Percentiles rank a stretch among this genome's conserved stretches.
Evolutionary conservation across 768 basidiomycete genomes (phyloP).

Genomic region (Mycena rosella): DNA sequence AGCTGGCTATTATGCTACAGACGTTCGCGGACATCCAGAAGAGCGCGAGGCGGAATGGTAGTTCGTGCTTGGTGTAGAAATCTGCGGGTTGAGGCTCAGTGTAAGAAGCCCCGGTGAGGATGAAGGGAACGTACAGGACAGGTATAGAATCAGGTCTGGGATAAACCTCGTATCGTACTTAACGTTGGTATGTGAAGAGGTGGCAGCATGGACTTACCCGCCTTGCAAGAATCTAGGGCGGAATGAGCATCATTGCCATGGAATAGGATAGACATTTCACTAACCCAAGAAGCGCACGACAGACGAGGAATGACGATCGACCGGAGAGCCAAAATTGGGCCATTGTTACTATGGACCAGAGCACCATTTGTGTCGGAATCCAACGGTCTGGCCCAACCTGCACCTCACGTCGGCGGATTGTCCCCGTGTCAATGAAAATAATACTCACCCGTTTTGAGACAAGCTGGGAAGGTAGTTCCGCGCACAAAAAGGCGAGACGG

Average conservation of each 20-base stretch:
- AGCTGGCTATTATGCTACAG: constrained; percentile 62
- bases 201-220: constrained; percentile 47
- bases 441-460: constrained; percentile 66
- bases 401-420: neutral
- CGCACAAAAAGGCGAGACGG: constrained; percentile 62
- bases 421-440: neutral
- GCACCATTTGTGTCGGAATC: constrained; percentile 71
- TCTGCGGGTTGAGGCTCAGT: constrained; percentile 48
- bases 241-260: neutral
- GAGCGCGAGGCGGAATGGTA: constrained; percentile 66
- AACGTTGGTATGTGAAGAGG: too few relatives aligned
- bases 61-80: constrained; percentile 71
- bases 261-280: constrained; percentile 14
- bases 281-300: constrained; percentile 62
- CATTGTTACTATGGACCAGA: constrained; percentile 66
- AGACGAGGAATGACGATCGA: constrained; percentile 61
- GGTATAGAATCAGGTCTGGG: constrained; percentile 71
- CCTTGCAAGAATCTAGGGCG: constrained; percentile 57
- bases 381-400: constrained; percentile 73
- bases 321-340: constrained; percentile 70
- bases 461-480: constrained; percentile 74
- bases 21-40: constrained; percentile 67
- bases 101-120: neutral
- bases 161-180: constrained; percentile 56
- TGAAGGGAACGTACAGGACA: constrained; percentile 62